These are phyloP conservation scores for Salix arbutifolia DNA, from an alignment of 345 rosid species.

Conservation along the genomic window DNA sequence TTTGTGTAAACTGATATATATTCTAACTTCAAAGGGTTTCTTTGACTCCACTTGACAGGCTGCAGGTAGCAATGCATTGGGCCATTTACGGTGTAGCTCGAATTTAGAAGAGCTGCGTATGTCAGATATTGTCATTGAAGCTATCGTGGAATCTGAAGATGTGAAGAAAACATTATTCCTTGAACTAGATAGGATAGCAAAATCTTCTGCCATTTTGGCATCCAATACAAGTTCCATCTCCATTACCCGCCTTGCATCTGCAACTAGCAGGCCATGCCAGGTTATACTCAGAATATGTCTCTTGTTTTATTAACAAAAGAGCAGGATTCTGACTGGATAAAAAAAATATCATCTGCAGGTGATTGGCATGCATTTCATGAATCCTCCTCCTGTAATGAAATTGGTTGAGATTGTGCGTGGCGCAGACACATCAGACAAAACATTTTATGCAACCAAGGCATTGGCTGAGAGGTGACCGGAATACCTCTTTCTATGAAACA, in stretches of 20 bases:
- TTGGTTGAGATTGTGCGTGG: constrained; percentile 84
- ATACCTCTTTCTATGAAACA: background rate
- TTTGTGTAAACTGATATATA: no score
- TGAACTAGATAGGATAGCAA: constrained; percentile 55
- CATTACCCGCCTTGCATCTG: constrained; percentile 78
- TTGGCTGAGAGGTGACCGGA: constrained; percentile 67
- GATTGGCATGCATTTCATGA: constrained; percentile 94
- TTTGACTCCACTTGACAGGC: constrained; percentile 35
- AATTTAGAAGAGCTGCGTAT: constrained; percentile 50
- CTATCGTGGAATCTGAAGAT: constrained; percentile 82
- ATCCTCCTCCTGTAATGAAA: constrained; percentile 97
- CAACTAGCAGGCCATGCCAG: constrained; percentile 68
- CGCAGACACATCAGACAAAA: constrained; percentile 79
- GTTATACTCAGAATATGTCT: constrained; percentile 28
- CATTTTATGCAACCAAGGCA: constrained; percentile 50
- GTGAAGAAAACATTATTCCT: constrained; percentile 63
- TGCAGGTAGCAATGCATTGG: constrained; percentile 52
- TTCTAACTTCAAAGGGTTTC: background rate
- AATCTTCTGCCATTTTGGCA: constrained; percentile 68
- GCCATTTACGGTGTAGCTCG: constrained; percentile 51
- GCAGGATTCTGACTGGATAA: constrained; percentile 6
- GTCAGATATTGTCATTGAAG: constrained; percentile 73
- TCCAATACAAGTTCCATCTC: constrained; percentile 92
- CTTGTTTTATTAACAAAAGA: no score
- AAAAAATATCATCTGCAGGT: constrained; percentile 39